Evolutionary conservation across 1,139 yeast genomes (phyloP), one percentile per base, ranked within the genome.

Genomic region (Pichia sp.): DNA sequence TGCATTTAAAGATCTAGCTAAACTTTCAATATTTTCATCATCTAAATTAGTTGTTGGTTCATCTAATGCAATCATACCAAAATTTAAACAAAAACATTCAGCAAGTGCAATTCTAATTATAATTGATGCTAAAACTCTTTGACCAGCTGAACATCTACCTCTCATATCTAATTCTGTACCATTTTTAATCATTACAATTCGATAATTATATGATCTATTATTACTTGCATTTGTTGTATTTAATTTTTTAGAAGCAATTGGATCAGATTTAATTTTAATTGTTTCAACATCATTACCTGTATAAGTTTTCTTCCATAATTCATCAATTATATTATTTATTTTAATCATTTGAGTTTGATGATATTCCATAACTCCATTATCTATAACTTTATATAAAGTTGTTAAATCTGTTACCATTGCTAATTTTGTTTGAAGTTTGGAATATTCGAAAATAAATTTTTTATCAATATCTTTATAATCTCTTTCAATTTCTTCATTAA

Each of bases 71-170:
- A 93, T 85, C 58, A 91, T 82, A 39, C 98, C 98, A 66, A 96
- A 91, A 57, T 84, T 86, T 1, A 79, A 73, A 8, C 98, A 98
- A 66, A 93, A 91, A 56, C 97, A 86, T 60, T 93, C 98, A 0
- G 97, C 94, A 38, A 93, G 66, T 0, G 97, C 96, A 44, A 93
- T 67, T 42, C 99, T 71, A 41, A 93, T 89, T 30, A 93, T 79
- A 40, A 93, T 88, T 42, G 95, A 82, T 0, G 98, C 96, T 42
- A 93, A 66, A 2, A 93, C 97, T 58, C 88, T 86, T 61, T 93
- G 99, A 1, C 99, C 99, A 0, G 98, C 98, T 3, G 96, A 86
- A 60, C 99, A 93, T 43, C 98, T 68, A 1, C 98, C 99, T 50
- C 98, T 73, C 99, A 93, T 93, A 56, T 93, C 99, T 36, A 93